Evolutionary conservation across 441 rosid species (phyloP).

Genomic region (Populus hybrid): DNA sequence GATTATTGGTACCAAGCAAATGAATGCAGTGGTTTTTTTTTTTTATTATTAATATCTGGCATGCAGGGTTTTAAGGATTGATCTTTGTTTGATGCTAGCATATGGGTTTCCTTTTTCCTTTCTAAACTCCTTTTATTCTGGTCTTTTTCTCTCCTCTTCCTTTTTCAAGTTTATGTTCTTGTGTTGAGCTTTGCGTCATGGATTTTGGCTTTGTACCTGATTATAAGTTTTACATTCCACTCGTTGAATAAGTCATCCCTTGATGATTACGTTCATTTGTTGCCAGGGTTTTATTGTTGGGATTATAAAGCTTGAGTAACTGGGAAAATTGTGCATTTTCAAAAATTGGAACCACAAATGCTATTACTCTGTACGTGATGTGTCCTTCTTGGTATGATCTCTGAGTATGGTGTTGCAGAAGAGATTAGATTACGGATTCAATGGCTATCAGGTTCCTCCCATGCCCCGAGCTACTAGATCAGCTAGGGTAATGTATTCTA

Average conservation of each 20-base stretch:
- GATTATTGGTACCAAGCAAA: constrained; percentile 5
- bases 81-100: neutral
- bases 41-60: neutral
- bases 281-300: constrained; percentile 16
- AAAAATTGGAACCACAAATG: constrained; percentile 14
- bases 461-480: constrained; percentile 82
- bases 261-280: constrained; percentile 8
- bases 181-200: neutral
- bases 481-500: constrained; percentile 53
- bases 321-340: constrained; percentile 3
- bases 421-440: constrained; percentile 76
- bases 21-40: neutral
- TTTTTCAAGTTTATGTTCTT: neutral
- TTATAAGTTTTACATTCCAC: neutral
- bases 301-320: constrained; percentile 8
- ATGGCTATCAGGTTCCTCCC: constrained; percentile 65
- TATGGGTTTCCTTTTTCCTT: constrained; percentile 4
- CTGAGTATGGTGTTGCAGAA: constrained; percentile 74
- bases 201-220: neutral
- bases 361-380: constrained; percentile 25
- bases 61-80: neutral
- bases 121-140: neutral
- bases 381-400: constrained; percentile 41
- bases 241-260: neutral
- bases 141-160: neutral